Percentiles rank a stretch among this genome's conserved stretches.
Conservation (phyloP, 495 filamentous ascomycete species). For the Tuber calosporum region DNA sequence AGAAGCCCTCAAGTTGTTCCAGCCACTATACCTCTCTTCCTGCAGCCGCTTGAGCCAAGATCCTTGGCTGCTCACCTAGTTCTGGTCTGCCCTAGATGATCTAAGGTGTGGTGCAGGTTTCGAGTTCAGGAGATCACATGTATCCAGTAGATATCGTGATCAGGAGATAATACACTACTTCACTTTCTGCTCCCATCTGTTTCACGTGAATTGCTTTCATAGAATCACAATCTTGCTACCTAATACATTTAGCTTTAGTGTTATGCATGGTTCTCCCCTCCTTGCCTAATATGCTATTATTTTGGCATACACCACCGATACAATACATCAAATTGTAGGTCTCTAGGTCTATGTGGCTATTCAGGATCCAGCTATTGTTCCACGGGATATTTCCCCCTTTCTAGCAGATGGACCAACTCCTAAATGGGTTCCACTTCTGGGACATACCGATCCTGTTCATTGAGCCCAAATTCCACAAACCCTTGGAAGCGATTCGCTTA, state of each 20-base stretch:
- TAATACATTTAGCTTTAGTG: too few relatives aligned
- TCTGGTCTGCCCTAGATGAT: too few relatives aligned
- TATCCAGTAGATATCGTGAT: background rate
- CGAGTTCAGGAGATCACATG: too few relatives aligned
- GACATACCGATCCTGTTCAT: slow-evolving; percentile 1
- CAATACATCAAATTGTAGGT: background rate
- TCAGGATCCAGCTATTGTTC: background rate
- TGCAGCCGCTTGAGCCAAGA: too few relatives aligned
- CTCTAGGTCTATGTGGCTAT: background rate
- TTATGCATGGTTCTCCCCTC: background rate
- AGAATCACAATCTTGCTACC: too few relatives aligned
- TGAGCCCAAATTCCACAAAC: background rate
- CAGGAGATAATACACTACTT: too few relatives aligned
- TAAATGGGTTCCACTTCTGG: background rate
- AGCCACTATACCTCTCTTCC: too few relatives aligned
- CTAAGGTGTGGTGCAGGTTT: too few relatives aligned
- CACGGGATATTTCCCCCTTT: background rate
- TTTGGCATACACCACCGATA: background rate
- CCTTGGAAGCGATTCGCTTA: slow-evolving; percentile 4
- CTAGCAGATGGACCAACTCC: slow-evolving; percentile 2
- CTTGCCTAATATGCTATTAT: background rate
- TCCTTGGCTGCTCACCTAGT: too few relatives aligned
- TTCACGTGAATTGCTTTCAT: too few relatives aligned
- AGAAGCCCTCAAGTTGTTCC: too few relatives aligned
- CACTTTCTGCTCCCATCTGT: too few relatives aligned